Conservation (phyloP, 78 protist genomes). For the Protostelium mycophagum region DNA sequence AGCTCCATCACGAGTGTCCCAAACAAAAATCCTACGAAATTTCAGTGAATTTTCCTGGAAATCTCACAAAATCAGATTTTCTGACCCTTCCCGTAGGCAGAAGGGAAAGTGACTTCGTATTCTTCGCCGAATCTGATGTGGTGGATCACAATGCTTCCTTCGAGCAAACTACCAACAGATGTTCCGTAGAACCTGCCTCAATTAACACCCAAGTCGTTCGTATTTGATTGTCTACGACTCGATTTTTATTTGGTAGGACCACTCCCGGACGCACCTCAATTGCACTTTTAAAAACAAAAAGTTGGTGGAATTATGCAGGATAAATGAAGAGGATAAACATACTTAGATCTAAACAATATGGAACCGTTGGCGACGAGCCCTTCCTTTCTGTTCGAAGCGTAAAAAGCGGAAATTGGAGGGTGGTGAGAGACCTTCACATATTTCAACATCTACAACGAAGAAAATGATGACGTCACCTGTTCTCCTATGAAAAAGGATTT, state of each 20-base stretch:
- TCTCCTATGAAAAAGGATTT: neutral
- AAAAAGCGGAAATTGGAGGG: constrained; percentile 90
- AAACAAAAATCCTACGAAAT: constrained; percentile 27
- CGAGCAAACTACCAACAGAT: constrained; percentile 55
- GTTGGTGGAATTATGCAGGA: no score
- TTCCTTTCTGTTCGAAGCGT: constrained; percentile 54
- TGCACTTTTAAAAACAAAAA: no score
- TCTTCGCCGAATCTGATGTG: constrained; percentile 42
- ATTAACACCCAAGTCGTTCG: neutral
- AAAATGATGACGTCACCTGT: neutral
- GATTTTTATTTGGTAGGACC: no score
- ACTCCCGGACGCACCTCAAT: no score
- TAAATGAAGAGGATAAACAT: neutral
- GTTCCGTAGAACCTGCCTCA: constrained; percentile 65
- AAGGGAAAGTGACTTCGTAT: constrained; percentile 73
- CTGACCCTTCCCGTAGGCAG: constrained; percentile 63
- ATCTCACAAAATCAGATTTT: neutral
- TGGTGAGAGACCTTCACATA: constrained; percentile 88
- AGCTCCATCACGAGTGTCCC: constrained; percentile 47
- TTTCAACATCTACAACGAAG: neutral
- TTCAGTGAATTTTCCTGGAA: neutral
- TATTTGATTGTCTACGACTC: no score
- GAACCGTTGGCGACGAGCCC: constrained; percentile 66
- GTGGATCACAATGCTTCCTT: constrained; percentile 47
- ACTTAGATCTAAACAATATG: constrained; percentile 47